phyloP scores from a whole-genome alignment of 352 stramenopile genomes.

The Thalassiosira exigua region DNA sequence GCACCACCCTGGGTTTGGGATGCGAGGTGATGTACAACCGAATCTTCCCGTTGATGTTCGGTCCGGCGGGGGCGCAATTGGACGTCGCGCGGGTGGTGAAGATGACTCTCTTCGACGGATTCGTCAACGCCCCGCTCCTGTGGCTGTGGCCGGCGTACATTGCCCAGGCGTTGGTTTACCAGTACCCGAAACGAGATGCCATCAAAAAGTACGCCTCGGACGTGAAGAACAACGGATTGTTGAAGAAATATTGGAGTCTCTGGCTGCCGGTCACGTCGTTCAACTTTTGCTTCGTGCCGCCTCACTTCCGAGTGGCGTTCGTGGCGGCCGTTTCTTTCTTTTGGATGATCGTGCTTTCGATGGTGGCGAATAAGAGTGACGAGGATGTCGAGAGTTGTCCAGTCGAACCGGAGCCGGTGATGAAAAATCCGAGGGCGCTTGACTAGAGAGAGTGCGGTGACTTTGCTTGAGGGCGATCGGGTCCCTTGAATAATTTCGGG shows the following conservation, averaged over 20 bases:
- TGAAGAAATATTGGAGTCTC: conserved; percentile 57
- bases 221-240: conserved; percentile 46
- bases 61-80: not conserved
- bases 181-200: conserved; percentile 34
- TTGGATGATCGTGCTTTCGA: conserved; percentile 60
- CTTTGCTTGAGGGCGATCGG: no score
- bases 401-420: conserved; percentile 10
- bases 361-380: conserved; percentile 15
- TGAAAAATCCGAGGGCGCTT: conserved; percentile 20
- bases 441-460: no score
- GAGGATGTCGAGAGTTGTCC: conserved; percentile 18
- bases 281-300: conserved; percentile 47
- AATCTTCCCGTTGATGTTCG: conserved; percentile 18
- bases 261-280: conserved; percentile 49
- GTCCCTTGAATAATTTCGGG: no score
- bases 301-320: conserved; percentile 53
- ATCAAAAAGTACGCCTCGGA: conserved; percentile 40
- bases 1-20: conserved; percentile 3
- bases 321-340: conserved; percentile 61
- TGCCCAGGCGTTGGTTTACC: conserved; percentile 33
- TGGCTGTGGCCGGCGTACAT: conserved; percentile 54
- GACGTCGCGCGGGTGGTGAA: conserved; percentile 7
- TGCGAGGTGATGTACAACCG: conserved; percentile 24
- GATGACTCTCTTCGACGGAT: conserved; percentile 46
- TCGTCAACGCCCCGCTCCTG: conserved; percentile 40